A percentile compares a stretch with the other conserved stretches of the same genome.
Conservation (phyloP, 768 basidiomycete genomes). For the Leucosporidium yakuticum region DNA sequence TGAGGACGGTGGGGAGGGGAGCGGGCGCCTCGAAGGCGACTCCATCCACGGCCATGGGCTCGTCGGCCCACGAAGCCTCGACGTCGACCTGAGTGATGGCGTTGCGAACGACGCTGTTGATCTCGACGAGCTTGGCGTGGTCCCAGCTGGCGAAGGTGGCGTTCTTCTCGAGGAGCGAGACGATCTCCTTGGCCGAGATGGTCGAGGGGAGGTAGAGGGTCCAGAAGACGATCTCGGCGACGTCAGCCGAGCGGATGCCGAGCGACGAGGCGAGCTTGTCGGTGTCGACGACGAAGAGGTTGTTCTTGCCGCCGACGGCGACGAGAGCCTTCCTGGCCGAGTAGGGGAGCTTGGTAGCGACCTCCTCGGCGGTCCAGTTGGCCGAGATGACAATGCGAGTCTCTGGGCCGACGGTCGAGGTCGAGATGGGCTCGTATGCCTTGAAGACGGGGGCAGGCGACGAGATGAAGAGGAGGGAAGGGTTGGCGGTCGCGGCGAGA, state of each 20-base stretch:
- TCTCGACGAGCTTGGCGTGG: constrained; percentile 30
- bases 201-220: constrained; percentile 54
- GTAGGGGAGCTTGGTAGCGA: constrained; percentile 60
- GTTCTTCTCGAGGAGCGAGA: constrained; percentile 29
- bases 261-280: constrained; percentile 36
- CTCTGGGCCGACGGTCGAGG: constrained; percentile 58
- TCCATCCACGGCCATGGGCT: constrained; percentile 41
- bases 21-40: constrained; percentile 41
- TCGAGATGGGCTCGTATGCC: constrained; percentile 63
- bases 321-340: constrained; percentile 46
- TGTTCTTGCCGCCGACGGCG: constrained; percentile 53
- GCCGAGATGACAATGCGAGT: constrained; percentile 70
- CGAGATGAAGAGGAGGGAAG: constrained; percentile 62
- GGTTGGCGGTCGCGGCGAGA: constrained; percentile 49
- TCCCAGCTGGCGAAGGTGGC: constrained; percentile 29
- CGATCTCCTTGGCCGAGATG: constrained; percentile 35
- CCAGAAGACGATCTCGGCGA: constrained; percentile 73
- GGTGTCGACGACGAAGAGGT: constrained; percentile 55
- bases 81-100: constrained; percentile 56
- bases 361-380: constrained; percentile 68
- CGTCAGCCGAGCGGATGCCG: constrained; percentile 46
- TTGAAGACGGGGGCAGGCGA: constrained; percentile 67
- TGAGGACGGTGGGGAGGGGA: constrained; percentile 61
- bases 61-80: constrained; percentile 46
- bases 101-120: constrained; percentile 39